Base-by-base conservation (phyloP, 768 basidiomycete species). In the Pisolithus albus region DNA sequence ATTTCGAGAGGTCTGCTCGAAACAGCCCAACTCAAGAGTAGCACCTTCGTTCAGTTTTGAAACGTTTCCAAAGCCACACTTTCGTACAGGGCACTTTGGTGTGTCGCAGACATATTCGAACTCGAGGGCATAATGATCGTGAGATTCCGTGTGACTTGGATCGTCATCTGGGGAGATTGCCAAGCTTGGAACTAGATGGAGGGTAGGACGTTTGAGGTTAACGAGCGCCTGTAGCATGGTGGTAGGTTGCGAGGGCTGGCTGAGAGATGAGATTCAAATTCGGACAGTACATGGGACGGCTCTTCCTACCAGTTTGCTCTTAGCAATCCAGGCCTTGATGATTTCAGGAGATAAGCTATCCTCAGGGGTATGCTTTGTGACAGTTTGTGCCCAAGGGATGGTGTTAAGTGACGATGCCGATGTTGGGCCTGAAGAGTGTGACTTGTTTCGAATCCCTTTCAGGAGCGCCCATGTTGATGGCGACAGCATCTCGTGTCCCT, bases 181-280 rank as follows among this genome's bases (percentile, higher is more conserved):
- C 18, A 88, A 72, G 1, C 21, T 23, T 23, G 85, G 90, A 7
- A 82, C 83, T 4, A 94, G 79, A 11, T 85, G 80, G 32, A 97
- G 76, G 1, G 90, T 84, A 1, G 93, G 93, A 5, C 93, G 81
- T 64, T 94, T 95, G 59, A 96, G 82, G 64, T 96, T 97, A 56
- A 96, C 92, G 32, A 94, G 77, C 0, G 93, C 93, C 70, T 96
- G 93, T 0, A 97, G 75, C 2, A 93, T 95, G 0, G 93, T 97
- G 0, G 93, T 95, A 0, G 92, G 83, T 61, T 92, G 86, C 9
- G 83, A 78, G 28, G 82, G 66, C 89, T 92, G 57, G 15, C 1
- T 16, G 19, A 18, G 40, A 37, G 7, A 47, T 37, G 10, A 30
- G 28, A 18, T 50, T 36, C 21, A 46, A 32, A 44, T 42, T 46